Percentiles rank a stretch among this genome's conserved stretches.
These are phyloP conservation scores for Penicillium canariense DNA, from an alignment of 495 filamentous ascomycete species.

Conservation along the genomic window DNA sequence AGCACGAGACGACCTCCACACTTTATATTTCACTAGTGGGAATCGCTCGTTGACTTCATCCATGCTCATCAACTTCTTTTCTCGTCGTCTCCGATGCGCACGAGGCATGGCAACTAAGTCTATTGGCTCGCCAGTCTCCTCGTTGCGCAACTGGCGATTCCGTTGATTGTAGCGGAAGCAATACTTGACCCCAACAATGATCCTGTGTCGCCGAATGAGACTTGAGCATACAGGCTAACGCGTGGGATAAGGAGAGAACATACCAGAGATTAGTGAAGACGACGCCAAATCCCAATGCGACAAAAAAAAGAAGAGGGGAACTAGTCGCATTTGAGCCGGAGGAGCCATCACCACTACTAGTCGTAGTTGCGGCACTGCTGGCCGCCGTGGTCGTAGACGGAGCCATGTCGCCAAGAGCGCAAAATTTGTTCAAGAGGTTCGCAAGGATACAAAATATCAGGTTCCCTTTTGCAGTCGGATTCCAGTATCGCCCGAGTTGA, in stretches of 20 bases:
- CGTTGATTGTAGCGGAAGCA: slow-evolving; percentile 98
- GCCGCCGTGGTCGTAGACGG: slow-evolving; percentile 24
- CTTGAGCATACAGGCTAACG: neutral
- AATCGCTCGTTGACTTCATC: slow-evolving; percentile 98
- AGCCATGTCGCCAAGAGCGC: slow-evolving; percentile 10
- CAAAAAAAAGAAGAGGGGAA: slow-evolving; percentile 92
- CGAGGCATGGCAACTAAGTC: slow-evolving; percentile 78
- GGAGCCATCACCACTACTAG: slow-evolving; percentile 6
- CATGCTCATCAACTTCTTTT: slow-evolving; percentile 98
- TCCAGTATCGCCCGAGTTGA: neutral
- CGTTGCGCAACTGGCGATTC: slow-evolving; percentile 73
- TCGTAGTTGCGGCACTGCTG: slow-evolving; percentile 23
- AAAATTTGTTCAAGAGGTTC: neutral
- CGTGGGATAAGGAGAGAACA: slow-evolving; percentile 12
- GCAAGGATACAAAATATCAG: slow-evolving; percentile 2
- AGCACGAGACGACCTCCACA: slow-evolving; percentile 82
- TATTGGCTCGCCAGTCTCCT: slow-evolving; percentile 83
- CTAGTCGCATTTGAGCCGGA: slow-evolving; percentile 51
- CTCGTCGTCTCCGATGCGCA: slow-evolving; percentile 75
- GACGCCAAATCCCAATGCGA: slow-evolving; percentile 94
- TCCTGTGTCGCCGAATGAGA: slow-evolving; percentile 57
- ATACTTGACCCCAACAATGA: slow-evolving; percentile 99
- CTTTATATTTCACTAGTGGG: slow-evolving; percentile 92
- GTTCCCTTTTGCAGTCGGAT: neutral
- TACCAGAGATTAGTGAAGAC: slow-evolving; percentile 99